Conservation (phyloP, 2,329 filamentous ascomycete genomes). For the Cladophialophora chaetospira region DNA sequence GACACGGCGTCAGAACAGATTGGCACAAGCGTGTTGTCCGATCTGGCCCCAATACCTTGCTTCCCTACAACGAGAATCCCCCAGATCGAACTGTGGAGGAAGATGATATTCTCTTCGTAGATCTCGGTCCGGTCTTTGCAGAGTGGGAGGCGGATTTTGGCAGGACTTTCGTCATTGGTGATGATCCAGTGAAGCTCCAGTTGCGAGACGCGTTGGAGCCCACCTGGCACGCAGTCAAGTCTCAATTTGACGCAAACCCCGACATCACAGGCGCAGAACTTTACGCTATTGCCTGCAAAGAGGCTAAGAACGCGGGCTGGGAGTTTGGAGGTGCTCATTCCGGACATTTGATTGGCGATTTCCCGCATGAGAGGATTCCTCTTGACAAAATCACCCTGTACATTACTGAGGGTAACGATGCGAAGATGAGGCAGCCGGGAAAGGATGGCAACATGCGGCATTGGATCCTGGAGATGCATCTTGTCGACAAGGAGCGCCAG, state of each 20-base stretch:
- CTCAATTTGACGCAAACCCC: constrained; percentile 41
- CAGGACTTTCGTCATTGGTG: constrained; percentile 54
- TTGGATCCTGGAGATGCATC: constrained; percentile 56
- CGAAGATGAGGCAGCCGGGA: constrained; percentile 44
- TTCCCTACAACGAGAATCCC: constrained; percentile 53
- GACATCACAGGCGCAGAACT: constrained; percentile 54
- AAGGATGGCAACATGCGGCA: constrained; percentile 48
- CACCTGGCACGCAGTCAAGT: constrained; percentile 50
- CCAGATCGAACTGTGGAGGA: constrained; percentile 51
- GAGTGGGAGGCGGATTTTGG: constrained; percentile 58
- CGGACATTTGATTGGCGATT: constrained; percentile 55
- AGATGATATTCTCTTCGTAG: constrained; percentile 56
- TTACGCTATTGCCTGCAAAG: constrained; percentile 47
- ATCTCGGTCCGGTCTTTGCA: constrained; percentile 56
- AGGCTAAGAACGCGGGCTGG: constrained; percentile 46
- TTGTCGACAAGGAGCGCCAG: constrained; percentile 43
- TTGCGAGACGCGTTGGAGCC: constrained; percentile 52
- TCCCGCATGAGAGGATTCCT: constrained; percentile 55
- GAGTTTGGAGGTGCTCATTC: constrained; percentile 49
- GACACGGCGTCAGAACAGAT: constrained; percentile 51
- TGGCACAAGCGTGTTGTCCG: constrained; percentile 58
- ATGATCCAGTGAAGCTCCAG: constrained; percentile 48
- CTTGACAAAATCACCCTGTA: constrained; percentile 50
- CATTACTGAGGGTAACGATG: constrained; percentile 48
- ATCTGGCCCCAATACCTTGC: constrained; percentile 53